Evolutionary conservation across 768 basidiomycete genomes (phyloP).

Genomic region (Leccinum obscurum): DNA sequence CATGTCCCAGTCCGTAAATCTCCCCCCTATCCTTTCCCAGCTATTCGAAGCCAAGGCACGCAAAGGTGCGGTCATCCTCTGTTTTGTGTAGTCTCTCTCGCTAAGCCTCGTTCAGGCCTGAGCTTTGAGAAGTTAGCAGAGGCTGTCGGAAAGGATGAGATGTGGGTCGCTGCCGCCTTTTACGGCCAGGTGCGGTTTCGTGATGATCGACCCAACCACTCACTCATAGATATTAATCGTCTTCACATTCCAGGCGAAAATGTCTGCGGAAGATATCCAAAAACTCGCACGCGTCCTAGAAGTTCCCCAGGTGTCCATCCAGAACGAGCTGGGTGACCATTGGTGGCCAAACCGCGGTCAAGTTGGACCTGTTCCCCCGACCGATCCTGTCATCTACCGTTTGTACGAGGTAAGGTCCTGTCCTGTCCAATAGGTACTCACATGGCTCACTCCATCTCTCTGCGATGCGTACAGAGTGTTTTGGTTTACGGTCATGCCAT

Average conservation of each 20-base stretch:
- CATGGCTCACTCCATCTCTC: slow-evolving; percentile 1
- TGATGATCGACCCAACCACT: neutral
- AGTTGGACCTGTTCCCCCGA: slow-evolving; percentile 67
- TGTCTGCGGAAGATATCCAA: slow-evolving; percentile 56
- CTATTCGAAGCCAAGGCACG: slow-evolving; percentile 68
- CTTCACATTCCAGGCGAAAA: slow-evolving; percentile 57
- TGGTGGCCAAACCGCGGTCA: slow-evolving; percentile 73
- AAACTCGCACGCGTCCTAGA: slow-evolving; percentile 53
- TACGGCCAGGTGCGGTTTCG: slow-evolving; percentile 64
- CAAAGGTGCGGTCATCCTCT: slow-evolving; percentile 44
- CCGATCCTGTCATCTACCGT: slow-evolving; percentile 79
- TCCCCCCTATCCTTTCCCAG: slow-evolving; percentile 49
- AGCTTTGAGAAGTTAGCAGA: slow-evolving; percentile 72
- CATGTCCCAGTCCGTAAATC: slow-evolving; percentile 41
- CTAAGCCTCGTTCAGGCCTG: slow-evolving; percentile 42
- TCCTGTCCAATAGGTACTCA: neutral
- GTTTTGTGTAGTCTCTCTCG: neutral
- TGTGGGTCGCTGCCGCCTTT: slow-evolving; percentile 82
- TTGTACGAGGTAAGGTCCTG: slow-evolving; percentile 63
- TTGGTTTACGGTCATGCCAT: slow-evolving; percentile 79
- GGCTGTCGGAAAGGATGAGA: slow-evolving; percentile 68
- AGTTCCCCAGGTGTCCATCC: slow-evolving; percentile 39
- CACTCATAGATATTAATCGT: neutral
- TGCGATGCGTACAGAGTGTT: slow-evolving; percentile 46
- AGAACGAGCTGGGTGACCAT: slow-evolving; percentile 52